phyloP scores from a whole-genome alignment of 2,329 filamentous ascomycete species.

The Fusarium austroafricanum region DNA sequence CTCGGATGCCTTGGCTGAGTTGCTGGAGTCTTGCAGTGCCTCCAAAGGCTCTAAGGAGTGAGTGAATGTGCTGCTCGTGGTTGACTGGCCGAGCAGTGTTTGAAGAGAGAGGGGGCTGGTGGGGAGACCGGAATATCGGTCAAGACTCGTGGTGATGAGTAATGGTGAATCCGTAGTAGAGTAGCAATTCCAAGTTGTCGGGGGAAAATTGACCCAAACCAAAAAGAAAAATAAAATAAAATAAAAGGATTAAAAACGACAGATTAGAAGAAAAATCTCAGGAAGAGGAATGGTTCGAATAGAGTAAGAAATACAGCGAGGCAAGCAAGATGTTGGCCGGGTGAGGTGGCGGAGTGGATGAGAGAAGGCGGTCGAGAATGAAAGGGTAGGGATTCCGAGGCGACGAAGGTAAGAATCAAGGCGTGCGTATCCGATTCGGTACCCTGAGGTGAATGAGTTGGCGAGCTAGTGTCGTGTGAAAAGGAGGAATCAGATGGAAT shows the following conservation, averaged over 20 bases:
- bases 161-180: conserved; percentile 32
- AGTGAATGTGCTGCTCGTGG: conserved; percentile 21
- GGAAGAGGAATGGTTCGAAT: conserved; percentile 19
- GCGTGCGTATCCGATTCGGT: conserved; percentile 34
- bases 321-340: conserved; percentile 28
- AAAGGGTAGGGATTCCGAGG: conserved; percentile 35
- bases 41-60: conserved; percentile 23
- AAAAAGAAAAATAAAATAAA: neutral
- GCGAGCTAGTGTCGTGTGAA: conserved; percentile 27
- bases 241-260: conserved; percentile 18
- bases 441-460: conserved; percentile 27
- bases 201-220: conserved; percentile 5
- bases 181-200: conserved; percentile 7
- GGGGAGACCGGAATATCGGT: conserved; percentile 39
- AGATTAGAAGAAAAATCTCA: conserved; percentile 24
- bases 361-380: conserved; percentile 42
- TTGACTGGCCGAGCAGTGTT: conserved; percentile 37
- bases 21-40: conserved; percentile 26
- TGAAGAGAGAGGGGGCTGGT: conserved; percentile 25
- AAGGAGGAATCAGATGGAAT: conserved; percentile 14
- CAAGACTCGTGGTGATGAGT: conserved; percentile 37
- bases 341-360: conserved; percentile 38
- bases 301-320: conserved; percentile 20
- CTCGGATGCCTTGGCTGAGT: conserved; percentile 37
- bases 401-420: conserved; percentile 32